A percentile compares a stretch with the other conserved stretches of the same genome.
Evolutionary conservation across 495 filamentous ascomycete species (phyloP).

Genomic region (Astrothelium macrocarpum): DNA sequence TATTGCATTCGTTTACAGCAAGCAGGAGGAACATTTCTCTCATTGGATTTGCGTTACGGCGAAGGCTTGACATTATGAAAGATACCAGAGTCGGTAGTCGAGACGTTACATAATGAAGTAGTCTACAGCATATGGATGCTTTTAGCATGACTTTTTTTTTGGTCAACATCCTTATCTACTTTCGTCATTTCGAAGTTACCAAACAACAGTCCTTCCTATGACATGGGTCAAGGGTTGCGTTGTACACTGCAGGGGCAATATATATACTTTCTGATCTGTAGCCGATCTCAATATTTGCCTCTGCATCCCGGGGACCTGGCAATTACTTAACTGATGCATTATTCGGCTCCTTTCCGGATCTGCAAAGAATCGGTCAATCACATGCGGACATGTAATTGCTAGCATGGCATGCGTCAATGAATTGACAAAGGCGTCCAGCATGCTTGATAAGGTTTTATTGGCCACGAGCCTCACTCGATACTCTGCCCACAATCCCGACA

Average conservation of each 20-base stretch:
- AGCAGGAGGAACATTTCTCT: neutral
- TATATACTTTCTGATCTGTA: too few species aligned
- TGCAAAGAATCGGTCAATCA: neutral
- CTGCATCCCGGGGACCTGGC: neutral
- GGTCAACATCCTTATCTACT: too few species aligned
- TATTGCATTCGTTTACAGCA: neutral
- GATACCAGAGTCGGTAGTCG: neutral
- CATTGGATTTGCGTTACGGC: neutral
- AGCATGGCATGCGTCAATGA: too few species aligned
- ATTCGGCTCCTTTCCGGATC: neutral
- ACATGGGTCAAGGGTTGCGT: too few species aligned
- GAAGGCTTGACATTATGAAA: neutral
- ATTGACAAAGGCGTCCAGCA: neutral
- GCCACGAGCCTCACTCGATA: neutral
- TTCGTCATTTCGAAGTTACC: neutral
- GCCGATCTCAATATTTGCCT: too few species aligned
- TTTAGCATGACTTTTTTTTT: neutral
- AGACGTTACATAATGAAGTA: neutral
- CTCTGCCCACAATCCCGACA: too few species aligned
- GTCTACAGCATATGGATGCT: neutral
- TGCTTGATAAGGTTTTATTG: neutral
- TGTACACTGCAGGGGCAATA: too few species aligned
- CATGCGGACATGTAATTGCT: neutral
- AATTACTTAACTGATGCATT: neutral
- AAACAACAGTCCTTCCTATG: neutral